Conservation (phyloP, 1,284 basidiomycete species). For the Lignosus rhinocerotis region DNA sequence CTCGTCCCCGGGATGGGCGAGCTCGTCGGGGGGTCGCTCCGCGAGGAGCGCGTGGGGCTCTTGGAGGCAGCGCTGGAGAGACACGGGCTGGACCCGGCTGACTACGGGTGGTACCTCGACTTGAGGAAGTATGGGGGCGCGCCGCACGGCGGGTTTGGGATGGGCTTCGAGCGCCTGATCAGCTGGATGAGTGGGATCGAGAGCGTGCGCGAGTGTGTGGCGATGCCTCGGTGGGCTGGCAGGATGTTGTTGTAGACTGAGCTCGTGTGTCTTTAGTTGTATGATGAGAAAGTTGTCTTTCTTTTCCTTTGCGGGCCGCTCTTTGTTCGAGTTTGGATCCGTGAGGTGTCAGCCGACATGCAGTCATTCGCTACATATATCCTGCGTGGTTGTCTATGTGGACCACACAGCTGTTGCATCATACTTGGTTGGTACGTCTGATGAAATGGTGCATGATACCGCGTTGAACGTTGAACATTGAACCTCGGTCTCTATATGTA, state of each 20-base stretch:
- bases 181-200: conserved; percentile 82
- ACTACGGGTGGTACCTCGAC: conserved; percentile 87
- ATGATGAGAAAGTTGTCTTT: background rate
- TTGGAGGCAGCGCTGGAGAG: conserved; percentile 55
- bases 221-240: conserved; percentile 89
- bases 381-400: too few relatives aligned
- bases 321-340: background rate
- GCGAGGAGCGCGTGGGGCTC: conserved; percentile 77
- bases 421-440: too few relatives aligned
- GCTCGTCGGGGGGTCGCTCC: conserved; percentile 87
- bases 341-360: too few relatives aligned
- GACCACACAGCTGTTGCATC: too few relatives aligned
- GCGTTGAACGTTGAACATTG: too few relatives aligned
- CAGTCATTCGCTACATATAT: too few relatives aligned
- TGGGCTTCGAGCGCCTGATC: conserved; percentile 89
- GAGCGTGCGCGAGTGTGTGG: conserved; percentile 87
- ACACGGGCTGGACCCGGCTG: conserved; percentile 51
- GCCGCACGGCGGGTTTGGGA: conserved; percentile 90
- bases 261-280: too few relatives aligned
- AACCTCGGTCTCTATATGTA: background rate
- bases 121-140: conserved; percentile 79
- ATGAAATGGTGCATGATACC: too few relatives aligned
- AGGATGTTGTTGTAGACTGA: conserved; percentile 66
- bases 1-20: conserved; percentile 89
- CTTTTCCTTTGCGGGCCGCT: too few relatives aligned